Conservation (phyloP, 2,329 filamentous ascomycete genomes). For the Malbranchea zuffiana region DNA sequence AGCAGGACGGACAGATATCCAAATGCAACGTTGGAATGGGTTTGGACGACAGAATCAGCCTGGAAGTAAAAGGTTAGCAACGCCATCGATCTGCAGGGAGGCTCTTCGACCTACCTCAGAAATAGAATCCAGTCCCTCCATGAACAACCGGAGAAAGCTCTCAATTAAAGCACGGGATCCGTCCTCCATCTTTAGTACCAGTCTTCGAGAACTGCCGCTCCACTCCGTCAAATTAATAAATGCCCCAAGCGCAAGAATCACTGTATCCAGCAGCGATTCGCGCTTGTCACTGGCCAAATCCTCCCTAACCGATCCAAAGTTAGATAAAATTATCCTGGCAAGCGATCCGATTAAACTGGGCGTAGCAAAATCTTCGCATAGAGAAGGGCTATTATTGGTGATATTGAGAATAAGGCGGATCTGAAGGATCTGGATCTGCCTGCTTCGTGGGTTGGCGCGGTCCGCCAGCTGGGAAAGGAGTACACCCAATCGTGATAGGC, state of each 20-base stretch:
- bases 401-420: conserved; percentile 71
- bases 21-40: conserved; percentile 68
- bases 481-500: conserved; percentile 28
- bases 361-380: conserved; percentile 56
- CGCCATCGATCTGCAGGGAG: conserved; percentile 8
- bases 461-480: conserved; percentile 25
- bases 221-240: conserved; percentile 83
- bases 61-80: conserved; percentile 18
- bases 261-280: conserved; percentile 53
- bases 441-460: conserved; percentile 14
- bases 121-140: conserved; percentile 54
- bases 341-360: conserved; percentile 29
- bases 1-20: conserved; percentile 79
- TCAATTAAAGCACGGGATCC: conserved; percentile 37
- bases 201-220: conserved; percentile 50
- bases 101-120: conserved; percentile 48
- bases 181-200: conserved; percentile 34
- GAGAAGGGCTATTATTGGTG: conserved; percentile 65
- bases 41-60: conserved; percentile 53
- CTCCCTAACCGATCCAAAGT: conserved; percentile 23
- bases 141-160: conserved; percentile 53
- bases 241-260: conserved; percentile 68
- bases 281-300: conserved; percentile 34
- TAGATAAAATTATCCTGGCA: conserved; percentile 26
- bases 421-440: conserved; percentile 30